A percentile compares a stretch with the other conserved stretches of the same genome.
phyloP scores from a whole-genome alignment of 805 yeast genomes.

The Cyberlindnera maritima region DNA sequence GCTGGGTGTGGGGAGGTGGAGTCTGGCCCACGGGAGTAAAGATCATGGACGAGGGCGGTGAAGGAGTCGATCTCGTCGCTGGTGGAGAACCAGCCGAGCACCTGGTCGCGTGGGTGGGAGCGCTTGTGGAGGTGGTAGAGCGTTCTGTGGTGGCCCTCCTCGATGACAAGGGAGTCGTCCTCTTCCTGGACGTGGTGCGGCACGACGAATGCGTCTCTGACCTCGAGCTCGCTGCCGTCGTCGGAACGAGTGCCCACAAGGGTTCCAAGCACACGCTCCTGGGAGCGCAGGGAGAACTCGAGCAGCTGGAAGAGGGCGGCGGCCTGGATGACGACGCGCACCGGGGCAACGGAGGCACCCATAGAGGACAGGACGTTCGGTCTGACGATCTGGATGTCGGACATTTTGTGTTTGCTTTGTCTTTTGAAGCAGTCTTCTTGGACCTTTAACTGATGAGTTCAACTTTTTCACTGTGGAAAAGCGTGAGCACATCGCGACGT shows the following conservation, averaged over 20 bases:
- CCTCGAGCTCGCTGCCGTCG: slow-evolving; percentile 72
- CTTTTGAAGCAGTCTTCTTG: not conserved
- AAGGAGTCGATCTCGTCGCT: slow-evolving; percentile 60
- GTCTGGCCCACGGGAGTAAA: slow-evolving; percentile 55
- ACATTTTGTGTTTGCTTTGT: slow-evolving; percentile 12
- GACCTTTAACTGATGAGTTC: not conserved
- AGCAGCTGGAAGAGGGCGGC: slow-evolving; percentile 74
- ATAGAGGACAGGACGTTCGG: slow-evolving; percentile 24
- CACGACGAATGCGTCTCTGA: slow-evolving; percentile 75
- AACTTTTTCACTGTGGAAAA: not conserved
- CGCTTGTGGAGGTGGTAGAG: slow-evolving; percentile 70
- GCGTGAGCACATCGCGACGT: not conserved
- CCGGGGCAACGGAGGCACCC: slow-evolving; percentile 38
- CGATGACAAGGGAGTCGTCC: slow-evolving; percentile 74
- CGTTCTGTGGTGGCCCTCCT: slow-evolving; percentile 69
- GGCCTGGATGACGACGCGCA: slow-evolving; percentile 57
- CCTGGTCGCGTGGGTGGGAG: slow-evolving; percentile 73
- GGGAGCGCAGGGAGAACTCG: slow-evolving; percentile 63
- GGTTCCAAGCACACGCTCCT: slow-evolving; percentile 74
- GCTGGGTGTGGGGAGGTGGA: slow-evolving; percentile 77
- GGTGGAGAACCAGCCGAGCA: slow-evolving; percentile 84
- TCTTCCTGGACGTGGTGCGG: slow-evolving; percentile 61
- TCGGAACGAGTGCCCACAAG: slow-evolving; percentile 79
- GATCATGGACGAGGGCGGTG: slow-evolving; percentile 77
- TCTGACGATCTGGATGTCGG: slow-evolving; percentile 28